Percentiles rank a stretch among this genome's conserved stretches.
Evolutionary conservation across 2,329 filamentous ascomycete genomes (phyloP).

Genomic region (Pestalotiopsis sp.): DNA sequence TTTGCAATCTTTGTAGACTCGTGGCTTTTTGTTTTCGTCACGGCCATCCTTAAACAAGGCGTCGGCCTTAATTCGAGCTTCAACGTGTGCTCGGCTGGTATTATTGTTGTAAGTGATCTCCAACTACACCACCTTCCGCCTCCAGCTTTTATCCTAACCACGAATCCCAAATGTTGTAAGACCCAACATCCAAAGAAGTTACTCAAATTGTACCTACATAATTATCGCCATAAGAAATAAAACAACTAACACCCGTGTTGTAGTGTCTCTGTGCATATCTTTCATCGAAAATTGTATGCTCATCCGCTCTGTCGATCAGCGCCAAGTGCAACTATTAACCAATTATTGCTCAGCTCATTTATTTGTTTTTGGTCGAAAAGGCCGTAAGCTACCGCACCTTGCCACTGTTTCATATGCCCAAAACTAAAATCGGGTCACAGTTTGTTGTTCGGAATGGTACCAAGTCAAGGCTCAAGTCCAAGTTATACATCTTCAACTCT

Average conservation of each 20-base stretch:
- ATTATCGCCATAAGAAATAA: too few relatives aligned
- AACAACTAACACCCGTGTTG: too few relatives aligned
- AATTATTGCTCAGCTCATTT: constrained; percentile 49
- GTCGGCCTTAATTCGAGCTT: constrained; percentile 56
- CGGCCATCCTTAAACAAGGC: constrained; percentile 58
- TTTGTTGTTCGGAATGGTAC: constrained; percentile 59
- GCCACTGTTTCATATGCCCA: not conserved
- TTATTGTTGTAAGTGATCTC: constrained; percentile 61
- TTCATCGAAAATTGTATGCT: constrained; percentile 59
- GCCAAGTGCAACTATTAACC: not conserved
- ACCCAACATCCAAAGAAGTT: too few relatives aligned
- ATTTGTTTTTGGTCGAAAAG: constrained; percentile 67
- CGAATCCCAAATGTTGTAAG: too few relatives aligned
- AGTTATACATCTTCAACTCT: constrained; percentile 63
- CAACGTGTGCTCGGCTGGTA: constrained; percentile 57
- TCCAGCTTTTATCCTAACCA: too few relatives aligned
- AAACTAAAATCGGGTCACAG: constrained; percentile 29
- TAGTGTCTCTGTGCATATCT: too few relatives aligned
- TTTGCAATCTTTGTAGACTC: constrained; percentile 63
- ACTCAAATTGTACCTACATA: too few relatives aligned
- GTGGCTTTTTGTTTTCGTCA: constrained; percentile 60
- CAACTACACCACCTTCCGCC: not conserved
- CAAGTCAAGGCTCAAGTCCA: constrained; percentile 55
- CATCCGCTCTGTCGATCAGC: not conserved
- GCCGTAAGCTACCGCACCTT: constrained; percentile 43